Evolutionary conservation across 768 basidiomycete genomes (phyloP).

Genomic region (Amanita rimosa): DNA sequence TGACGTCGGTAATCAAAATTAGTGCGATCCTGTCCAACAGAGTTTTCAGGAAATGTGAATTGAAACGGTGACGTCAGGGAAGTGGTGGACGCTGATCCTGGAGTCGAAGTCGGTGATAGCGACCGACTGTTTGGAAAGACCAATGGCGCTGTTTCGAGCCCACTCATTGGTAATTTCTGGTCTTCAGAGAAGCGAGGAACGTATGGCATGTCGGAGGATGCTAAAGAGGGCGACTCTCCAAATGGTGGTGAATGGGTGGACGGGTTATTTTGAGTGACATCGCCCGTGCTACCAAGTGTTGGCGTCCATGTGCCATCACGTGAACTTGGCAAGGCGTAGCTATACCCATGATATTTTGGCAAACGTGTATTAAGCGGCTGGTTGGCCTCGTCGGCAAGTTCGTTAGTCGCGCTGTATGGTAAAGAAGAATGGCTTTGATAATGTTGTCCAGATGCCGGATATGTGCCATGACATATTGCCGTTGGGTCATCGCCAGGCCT

Average conservation of each 20-base stretch:
- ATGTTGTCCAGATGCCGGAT: slow-evolving; percentile 24
- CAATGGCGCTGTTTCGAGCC: slow-evolving; percentile 44
- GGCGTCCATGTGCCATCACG: slow-evolving; percentile 32
- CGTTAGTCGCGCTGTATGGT: slow-evolving; percentile 18
- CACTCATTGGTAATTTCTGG: slow-evolving; percentile 40
- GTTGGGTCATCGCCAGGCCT: slow-evolving; percentile 33
- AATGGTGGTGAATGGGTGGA: slow-evolving; percentile 5
- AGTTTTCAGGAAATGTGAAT: slow-evolving; percentile 49
- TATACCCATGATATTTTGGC: slow-evolving; percentile 43
- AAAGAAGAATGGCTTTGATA: slow-evolving; percentile 38
- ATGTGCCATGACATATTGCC: slow-evolving; percentile 31
- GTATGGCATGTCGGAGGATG: slow-evolving; percentile 34
- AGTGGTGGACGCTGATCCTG: slow-evolving; percentile 49
- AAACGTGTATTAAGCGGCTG: slow-evolving; percentile 28
- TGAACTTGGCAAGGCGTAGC: slow-evolving; percentile 23
- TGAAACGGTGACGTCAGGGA: slow-evolving; percentile 58
- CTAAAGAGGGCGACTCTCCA: slow-evolving; percentile 37
- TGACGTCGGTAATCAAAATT: slow-evolving; percentile 62
- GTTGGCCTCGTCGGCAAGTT: slow-evolving; percentile 19
- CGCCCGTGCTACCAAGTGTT: slow-evolving; percentile 36
- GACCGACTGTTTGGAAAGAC: slow-evolving; percentile 59
- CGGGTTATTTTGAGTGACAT: slow-evolving; percentile 13
- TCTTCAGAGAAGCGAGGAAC: slow-evolving; percentile 41
- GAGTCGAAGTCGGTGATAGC: slow-evolving; percentile 57
- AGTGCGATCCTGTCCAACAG: slow-evolving; percentile 40